Conservation (phyloP, 768 basidiomycete genomes). For the Leccinum disarticulatum region DNA sequence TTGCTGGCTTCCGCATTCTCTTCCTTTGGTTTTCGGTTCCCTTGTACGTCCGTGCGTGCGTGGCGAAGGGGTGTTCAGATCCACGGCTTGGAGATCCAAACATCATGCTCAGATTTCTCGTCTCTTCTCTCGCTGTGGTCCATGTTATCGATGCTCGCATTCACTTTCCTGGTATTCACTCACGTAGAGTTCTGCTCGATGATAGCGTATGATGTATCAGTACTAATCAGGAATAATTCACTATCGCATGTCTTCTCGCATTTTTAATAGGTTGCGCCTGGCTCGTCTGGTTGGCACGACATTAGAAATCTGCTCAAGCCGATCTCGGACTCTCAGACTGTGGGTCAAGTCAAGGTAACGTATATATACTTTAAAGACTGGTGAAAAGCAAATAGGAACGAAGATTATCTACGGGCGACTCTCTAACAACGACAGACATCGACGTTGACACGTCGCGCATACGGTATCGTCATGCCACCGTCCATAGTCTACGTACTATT, state of each 20-base stretch:
- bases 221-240: slow-evolving; percentile 4
- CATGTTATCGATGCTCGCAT: slow-evolving; percentile 9
- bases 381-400: neutral
- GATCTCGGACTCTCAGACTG: too few relatives aligned
- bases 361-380: too few relatives aligned
- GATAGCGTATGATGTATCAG: slow-evolving; percentile 16
- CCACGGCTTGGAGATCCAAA: neutral
- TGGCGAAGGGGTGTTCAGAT: neutral
- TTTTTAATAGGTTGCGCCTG: neutral
- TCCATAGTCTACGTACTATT: neutral
- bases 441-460: neutral
- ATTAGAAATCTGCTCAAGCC: too few relatives aligned
- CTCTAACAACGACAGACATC: neutral
- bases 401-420: neutral
- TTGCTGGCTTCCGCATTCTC: neutral
- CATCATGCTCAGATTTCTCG: neutral
- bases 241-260: neutral
- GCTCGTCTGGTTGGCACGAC: too few relatives aligned
- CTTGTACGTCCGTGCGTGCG: neutral
- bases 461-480: too few relatives aligned
- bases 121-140: neutral
- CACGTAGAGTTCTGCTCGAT: slow-evolving; percentile 7
- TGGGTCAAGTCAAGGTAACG: neutral
- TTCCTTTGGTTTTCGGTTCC: too few relatives aligned
- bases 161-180: slow-evolving; percentile 2